Conservation (phyloP, 1,284 basidiomycete species). For the Sporisorium graminicola region DNA sequence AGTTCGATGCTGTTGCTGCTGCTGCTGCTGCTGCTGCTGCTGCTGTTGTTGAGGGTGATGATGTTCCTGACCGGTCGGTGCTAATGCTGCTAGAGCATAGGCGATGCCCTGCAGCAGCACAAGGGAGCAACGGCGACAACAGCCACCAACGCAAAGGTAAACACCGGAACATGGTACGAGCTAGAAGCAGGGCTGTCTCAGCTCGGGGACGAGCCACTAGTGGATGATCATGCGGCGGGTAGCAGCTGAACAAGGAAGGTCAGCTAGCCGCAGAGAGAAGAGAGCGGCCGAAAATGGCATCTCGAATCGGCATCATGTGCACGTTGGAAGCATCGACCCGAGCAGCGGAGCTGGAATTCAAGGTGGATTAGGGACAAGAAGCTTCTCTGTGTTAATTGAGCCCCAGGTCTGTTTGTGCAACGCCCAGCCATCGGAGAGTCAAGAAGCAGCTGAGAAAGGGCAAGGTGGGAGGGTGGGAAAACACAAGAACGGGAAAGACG, state of each 20-base stretch:
- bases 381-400: not conserved
- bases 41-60: too few relatives aligned
- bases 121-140: not conserved
- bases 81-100: not conserved
- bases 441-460: not conserved
- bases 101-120: not conserved
- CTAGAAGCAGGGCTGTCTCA: not conserved
- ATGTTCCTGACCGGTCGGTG: not conserved
- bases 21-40: not conserved
- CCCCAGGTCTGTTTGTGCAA: not conserved
- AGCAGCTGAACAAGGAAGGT: not conserved
- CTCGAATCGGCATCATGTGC: not conserved
- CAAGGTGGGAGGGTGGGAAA: too few relatives aligned
- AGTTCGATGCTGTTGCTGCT: not conserved
- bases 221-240: not conserved
- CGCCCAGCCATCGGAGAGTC: not conserved
- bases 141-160: constrained; percentile 1
- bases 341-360: too few relatives aligned
- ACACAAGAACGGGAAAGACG: too few relatives aligned
- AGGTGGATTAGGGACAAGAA: not conserved
- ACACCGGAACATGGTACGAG: not conserved
- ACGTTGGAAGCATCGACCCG: not conserved
- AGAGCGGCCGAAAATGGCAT: not conserved
- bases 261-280: not conserved
- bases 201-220: not conserved